These are phyloP conservation scores for Zygosaccharomyces pseudobailii DNA, from an alignment of 1,139 yeast genomes.

Conservation along the genomic window DNA sequence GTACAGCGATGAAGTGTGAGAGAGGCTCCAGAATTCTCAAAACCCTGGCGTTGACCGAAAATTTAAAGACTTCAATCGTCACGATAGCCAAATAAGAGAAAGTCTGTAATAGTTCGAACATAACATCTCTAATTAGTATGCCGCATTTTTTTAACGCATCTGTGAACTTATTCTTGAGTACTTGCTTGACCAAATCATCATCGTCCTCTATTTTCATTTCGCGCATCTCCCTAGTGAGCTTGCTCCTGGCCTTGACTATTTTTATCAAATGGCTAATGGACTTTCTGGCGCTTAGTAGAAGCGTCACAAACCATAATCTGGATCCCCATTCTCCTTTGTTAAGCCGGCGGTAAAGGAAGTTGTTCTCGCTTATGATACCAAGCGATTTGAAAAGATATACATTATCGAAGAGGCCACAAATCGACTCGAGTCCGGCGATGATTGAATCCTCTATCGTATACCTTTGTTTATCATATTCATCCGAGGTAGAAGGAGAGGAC, in stretches of 20 bases:
- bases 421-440: conserved; percentile 19
- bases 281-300: conserved; percentile 22
- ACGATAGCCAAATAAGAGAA: conserved; percentile 21
- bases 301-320: conserved; percentile 27
- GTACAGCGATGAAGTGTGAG: conserved; percentile 21
- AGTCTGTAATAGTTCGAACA: conserved; percentile 25
- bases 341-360: conserved; percentile 20
- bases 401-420: conserved; percentile 26
- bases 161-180: conserved; percentile 16
- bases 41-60: conserved; percentile 13
- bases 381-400: conserved; percentile 25
- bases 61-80: conserved; percentile 19
- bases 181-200: conserved; percentile 10
- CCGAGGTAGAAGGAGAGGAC: background rate
- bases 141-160: conserved; percentile 12
- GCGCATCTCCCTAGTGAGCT: conserved; percentile 11
- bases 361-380: conserved; percentile 25
- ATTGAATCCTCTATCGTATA: conserved; percentile 14
- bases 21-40: conserved; percentile 18
- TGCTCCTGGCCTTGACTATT: conserved; percentile 9
- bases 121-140: conserved; percentile 10
- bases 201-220: background rate
- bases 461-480: background rate
- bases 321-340: conserved; percentile 27
- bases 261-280: conserved; percentile 12